Percentiles rank a stretch among this genome's conserved stretches.
Conservation (phyloP, 2,329 filamentous ascomycete genomes). For the Capronia americana region DNA sequence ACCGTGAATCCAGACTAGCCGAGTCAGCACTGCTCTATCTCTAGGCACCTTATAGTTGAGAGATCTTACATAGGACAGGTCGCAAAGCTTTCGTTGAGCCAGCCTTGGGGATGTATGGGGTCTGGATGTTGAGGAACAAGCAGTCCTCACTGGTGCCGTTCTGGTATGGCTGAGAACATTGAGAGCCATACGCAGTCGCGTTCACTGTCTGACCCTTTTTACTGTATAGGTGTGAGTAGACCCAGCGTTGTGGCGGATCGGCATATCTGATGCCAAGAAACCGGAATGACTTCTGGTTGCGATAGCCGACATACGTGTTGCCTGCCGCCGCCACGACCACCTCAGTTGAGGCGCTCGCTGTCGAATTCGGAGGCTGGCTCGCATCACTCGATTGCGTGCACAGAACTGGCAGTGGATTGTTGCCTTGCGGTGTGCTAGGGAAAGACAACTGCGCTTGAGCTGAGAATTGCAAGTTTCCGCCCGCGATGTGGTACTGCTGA, state of each 20-base stretch:
- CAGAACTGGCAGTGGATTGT: constrained; percentile 53
- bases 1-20: constrained; percentile 58
- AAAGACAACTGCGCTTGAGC: constrained; percentile 45
- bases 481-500: constrained; percentile 53
- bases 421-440: constrained; percentile 40
- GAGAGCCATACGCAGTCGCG: constrained; percentile 54
- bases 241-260: constrained; percentile 49
- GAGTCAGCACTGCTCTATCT: background rate
- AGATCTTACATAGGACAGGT: constrained; percentile 50
- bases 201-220: constrained; percentile 54
- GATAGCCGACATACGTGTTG: constrained; percentile 58
- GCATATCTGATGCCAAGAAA: constrained; percentile 58
- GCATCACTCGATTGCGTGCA: constrained; percentile 57
- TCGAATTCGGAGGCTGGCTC: constrained; percentile 44
- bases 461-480: constrained; percentile 49
- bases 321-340: constrained; percentile 50
- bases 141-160: constrained; percentile 54
- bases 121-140: constrained; percentile 58
- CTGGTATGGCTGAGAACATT: constrained; percentile 50
- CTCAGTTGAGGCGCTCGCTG: constrained; percentile 47
- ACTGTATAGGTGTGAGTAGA: constrained; percentile 56
- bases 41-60: background rate
- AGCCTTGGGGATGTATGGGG: constrained; percentile 51
- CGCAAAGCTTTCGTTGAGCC: constrained; percentile 50
- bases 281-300: constrained; percentile 60